phyloP scores from a whole-genome alignment of 2,329 filamentous ascomycete species.

The Ilyonectria mors-panacis region DNA sequence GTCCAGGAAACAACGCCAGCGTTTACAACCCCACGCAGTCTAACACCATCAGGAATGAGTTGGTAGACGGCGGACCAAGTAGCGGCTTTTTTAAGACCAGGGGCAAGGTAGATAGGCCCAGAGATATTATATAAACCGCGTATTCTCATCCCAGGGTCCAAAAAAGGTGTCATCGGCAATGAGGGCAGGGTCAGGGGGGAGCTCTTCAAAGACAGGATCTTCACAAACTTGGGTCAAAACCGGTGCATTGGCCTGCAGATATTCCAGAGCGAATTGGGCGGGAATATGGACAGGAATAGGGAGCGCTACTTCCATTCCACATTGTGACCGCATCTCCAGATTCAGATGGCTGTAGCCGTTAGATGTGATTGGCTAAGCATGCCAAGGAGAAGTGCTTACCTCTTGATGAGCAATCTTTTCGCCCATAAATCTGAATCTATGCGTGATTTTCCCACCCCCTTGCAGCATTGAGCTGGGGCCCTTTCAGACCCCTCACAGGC shows the following conservation, averaged over 20 bases:
- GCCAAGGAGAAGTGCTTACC: background rate
- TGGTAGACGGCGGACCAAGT: slow-evolving; percentile 5
- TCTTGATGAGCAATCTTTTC: background rate
- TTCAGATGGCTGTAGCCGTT: background rate
- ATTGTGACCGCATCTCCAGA: slow-evolving; percentile 13
- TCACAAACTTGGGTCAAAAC: slow-evolving; percentile 10
- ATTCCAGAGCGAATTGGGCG: slow-evolving; percentile 3
- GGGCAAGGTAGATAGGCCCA: slow-evolving; percentile 2
- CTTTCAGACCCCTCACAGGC: background rate
- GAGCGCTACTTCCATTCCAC: background rate
- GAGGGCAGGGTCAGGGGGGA: slow-evolving; percentile 7
- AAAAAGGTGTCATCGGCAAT: slow-evolving; percentile 2
- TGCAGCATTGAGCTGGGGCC: background rate
- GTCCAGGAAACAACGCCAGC: slow-evolving; percentile 3
- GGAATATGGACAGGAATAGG: slow-evolving; percentile 10
- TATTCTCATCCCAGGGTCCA: slow-evolving; percentile 2
- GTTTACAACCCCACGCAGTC: background rate
- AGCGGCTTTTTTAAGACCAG: slow-evolving; percentile 1
- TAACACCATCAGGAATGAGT: background rate
- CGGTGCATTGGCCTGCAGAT: background rate
- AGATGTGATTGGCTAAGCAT: background rate
- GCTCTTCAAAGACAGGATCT: background rate
- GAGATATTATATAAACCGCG: background rate
- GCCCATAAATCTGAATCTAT: background rate
- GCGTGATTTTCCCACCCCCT: background rate